phyloP scores from a whole-genome alignment of 306 rosid genomes.

The Castanea mollissima region DNA sequence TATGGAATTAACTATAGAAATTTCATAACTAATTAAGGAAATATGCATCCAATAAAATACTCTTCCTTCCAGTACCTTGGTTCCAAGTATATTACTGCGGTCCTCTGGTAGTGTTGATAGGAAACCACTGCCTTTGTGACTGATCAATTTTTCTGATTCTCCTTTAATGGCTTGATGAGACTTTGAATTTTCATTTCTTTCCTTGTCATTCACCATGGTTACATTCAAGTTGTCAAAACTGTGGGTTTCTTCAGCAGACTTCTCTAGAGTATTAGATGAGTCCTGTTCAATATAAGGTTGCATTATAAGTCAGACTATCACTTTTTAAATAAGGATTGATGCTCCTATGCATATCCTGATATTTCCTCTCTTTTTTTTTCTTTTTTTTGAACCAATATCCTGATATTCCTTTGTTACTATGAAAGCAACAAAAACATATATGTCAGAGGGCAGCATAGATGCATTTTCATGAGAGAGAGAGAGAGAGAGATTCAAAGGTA shows the following conservation, averaged over 20 bases:
- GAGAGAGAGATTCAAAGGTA: background rate
- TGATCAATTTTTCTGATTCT: background rate
- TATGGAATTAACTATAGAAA: background rate
- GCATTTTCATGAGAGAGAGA: background rate
- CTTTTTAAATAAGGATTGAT: background rate
- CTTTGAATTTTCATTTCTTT: constrained; percentile 1
- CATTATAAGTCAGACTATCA: background rate
- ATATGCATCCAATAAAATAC: background rate
- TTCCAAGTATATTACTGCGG: background rate
- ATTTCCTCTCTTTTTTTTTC: background rate
- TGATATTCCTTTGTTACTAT: background rate
- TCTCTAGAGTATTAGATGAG: background rate
- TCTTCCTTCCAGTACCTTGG: background rate
- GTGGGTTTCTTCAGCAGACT: constrained; percentile 16
- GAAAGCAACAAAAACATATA: background rate
- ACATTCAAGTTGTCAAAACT: background rate
- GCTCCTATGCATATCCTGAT: background rate
- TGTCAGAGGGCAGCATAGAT: background rate
- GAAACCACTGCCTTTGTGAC: background rate
- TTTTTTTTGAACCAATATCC: background rate
- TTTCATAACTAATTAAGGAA: background rate
- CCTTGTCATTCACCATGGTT: constrained; percentile 3
- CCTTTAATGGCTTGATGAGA: constrained; percentile 5
- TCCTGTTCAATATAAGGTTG: constrained; percentile 24
- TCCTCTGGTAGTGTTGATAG: constrained; percentile 11